phyloP scores from a whole-genome alignment of 2,329 filamentous ascomycete species.

The Botryotinia calthae region DNA sequence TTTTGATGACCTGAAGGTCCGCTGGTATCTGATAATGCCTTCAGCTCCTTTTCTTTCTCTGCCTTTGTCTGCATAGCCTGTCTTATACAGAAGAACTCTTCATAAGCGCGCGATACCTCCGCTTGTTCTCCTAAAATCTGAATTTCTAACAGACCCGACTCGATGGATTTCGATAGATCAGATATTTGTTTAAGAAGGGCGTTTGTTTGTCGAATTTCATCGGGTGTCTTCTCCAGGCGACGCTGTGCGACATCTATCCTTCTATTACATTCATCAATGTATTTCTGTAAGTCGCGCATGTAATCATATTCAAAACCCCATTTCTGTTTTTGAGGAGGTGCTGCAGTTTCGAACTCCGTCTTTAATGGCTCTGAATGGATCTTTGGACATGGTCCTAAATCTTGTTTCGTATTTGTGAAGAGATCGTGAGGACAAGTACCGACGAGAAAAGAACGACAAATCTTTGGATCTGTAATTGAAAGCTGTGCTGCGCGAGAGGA shows the following conservation, averaged over 20 bases:
- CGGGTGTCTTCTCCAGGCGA: slow-evolving; percentile 91
- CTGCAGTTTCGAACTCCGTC: slow-evolving; percentile 76
- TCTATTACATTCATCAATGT: slow-evolving; percentile 94
- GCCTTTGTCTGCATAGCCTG: slow-evolving; percentile 77
- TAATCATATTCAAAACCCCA: slow-evolving; percentile 97
- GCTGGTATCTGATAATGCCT: slow-evolving; percentile 84
- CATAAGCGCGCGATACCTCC: slow-evolving; percentile 76
- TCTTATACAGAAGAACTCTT: slow-evolving; percentile 83
- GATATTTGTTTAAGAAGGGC: slow-evolving; percentile 81
- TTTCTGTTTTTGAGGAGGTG: slow-evolving; percentile 60
- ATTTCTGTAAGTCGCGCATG: slow-evolving; percentile 90
- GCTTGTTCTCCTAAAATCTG: slow-evolving; percentile 79
- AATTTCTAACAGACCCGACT: slow-evolving; percentile 80
- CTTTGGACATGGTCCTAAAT: slow-evolving; percentile 84
- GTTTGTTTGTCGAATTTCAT: slow-evolving; percentile 96
- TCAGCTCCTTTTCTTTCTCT: slow-evolving; percentile 83
- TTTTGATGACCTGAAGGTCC: slow-evolving; percentile 96
- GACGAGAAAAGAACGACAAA: slow-evolving; percentile 90
- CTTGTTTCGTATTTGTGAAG: slow-evolving; percentile 99
- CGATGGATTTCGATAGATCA: slow-evolving; percentile 75
- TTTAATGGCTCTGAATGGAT: slow-evolving; percentile 87
- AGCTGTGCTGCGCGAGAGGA: slow-evolving; percentile 75
- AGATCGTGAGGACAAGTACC: slow-evolving; percentile 97
- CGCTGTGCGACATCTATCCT: slow-evolving; percentile 89
- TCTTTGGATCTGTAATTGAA: slow-evolving; percentile 85